Evolutionary conservation across 805 yeast species (phyloP).

Genomic region (Myxozyma mucilagina): DNA sequence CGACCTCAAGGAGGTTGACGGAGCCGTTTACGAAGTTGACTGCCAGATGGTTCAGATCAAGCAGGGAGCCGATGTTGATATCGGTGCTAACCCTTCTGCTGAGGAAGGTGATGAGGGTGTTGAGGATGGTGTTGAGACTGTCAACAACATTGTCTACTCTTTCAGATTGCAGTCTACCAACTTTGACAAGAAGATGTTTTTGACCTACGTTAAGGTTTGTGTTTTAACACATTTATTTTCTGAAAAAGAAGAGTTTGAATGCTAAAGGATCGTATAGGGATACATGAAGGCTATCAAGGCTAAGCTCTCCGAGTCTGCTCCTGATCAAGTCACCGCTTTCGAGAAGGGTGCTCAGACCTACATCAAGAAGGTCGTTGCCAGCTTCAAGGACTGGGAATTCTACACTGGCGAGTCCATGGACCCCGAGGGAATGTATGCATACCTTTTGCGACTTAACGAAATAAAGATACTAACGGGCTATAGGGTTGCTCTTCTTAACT

Average conservation of each 20-base stretch:
- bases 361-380: conserved; percentile 92
- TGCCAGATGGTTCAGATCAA: conserved; percentile 87
- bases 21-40: conserved; percentile 94
- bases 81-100: conserved; percentile 99
- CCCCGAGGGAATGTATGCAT: conserved; percentile 87
- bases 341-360: conserved; percentile 97
- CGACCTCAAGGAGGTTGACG: conserved; percentile 82
- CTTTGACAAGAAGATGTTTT: conserved; percentile 97
- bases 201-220: conserved; percentile 79
- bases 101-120: conserved; percentile 81
- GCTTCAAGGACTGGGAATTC: conserved; percentile 99
- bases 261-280: conserved; percentile 44
- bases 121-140: conserved; percentile 85
- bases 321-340: conserved; percentile 82
- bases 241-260: too few species aligned
- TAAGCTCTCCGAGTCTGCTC: conserved; percentile 81
- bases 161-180: conserved; percentile 95
- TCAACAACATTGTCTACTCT: conserved; percentile 97
- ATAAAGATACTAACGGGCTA: background rate
- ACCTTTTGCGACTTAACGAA: too few species aligned
- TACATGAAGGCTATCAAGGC: conserved; percentile 97
- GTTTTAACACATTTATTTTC: background rate
- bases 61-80: conserved; percentile 86
- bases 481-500: conserved; percentile 84
- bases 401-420: conserved; percentile 99